Base-by-base conservation (phyloP, 2,329 filamentous ascomycete species). In the Fusarium succisae region DNA sequence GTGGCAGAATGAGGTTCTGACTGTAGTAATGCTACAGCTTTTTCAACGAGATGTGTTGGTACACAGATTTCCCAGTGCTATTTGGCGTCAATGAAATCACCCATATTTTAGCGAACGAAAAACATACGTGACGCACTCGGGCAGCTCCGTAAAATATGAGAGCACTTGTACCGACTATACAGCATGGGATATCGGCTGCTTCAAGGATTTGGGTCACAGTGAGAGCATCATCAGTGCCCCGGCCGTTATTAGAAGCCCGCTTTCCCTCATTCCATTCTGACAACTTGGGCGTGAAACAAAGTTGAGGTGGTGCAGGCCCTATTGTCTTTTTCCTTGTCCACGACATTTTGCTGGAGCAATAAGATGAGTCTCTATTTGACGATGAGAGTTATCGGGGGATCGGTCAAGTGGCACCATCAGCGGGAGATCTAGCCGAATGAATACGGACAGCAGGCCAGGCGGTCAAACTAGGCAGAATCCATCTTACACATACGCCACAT, bases 71-170 rank as follows among this genome's bases (percentile, higher is more conserved):
- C 62, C 62, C 55, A 60, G 8, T 60, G 0, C 62, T 64, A 9
- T 8, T 11, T n/a, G 9, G 0, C 1, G 18, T 54, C 24, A 54
- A 37, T 9, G 3, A 1, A 11, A 3, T 15, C 15, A 37, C 2
- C 9, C 3, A 15, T 15, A 4, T 15, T 6, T 2, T 6, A 4
- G 4, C 5, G 3, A 7, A 6, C 12, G 6, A 37, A 6, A 26
- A 26, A 28, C 56, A 38, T 41, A 65, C 39, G 0, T 50, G 1
- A 2, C 51, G 47, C 20, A 65, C 47, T n/a, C 63, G 15, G 11
- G 45, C 63, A 14, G 63, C 63, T 26, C 63, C 63, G 3, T 65
- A 65, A 35, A 61, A 65, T 32, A 61, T 47, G 10, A 65, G 56
- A 15, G 63, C 56, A 38, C 47, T n/a, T n/a, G 39, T 45, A 0